Base-by-base conservation (phyloP, 1,139 yeast species). In the Suhomyces bribrorum region DNA sequence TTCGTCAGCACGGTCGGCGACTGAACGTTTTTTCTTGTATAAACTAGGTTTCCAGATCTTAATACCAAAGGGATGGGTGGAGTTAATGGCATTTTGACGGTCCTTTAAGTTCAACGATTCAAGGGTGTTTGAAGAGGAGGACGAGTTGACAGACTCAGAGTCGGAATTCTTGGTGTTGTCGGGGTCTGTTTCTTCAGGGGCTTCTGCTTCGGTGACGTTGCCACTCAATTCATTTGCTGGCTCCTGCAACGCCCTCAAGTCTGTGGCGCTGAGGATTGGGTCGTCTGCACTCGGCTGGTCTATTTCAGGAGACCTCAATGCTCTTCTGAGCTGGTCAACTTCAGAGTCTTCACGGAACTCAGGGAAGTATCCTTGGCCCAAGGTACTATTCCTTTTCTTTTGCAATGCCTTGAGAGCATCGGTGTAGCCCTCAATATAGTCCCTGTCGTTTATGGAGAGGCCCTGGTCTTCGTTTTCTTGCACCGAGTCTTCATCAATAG, bases 1-100 rank as follows among this genome's bases (percentile, higher is more conserved):
- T 46, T 86, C 88, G 43, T 88, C 95, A 1, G 97, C 97, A 41
- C 89, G 82, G 25, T 83, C 73, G 48, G 95, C 95, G 26, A 92
- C 97, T 1, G 97, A 87, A 53, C 99, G 80, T 45, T 79, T 78
- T 61, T 92, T 92, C 58, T 94, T 92, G 63, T 92, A 92, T 43
- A 92, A 73, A 2, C 98, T 96, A 1, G 98, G 98, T 57, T 92
- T 92, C 98, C 98, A 92, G 52, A 92, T 87, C 60, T 96, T 85
- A 37, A 92, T 89, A 73, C 98, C 98, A 57, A 92, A 92, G 0
- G 98, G 98, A 66, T 94, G 98, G 1, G 97, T 89, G 38, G 87
- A 83, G 56, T 92, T 92, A 59, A 92, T 94, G 4, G 98, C 98
- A 49, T 87, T 89, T 62, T 92, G 98, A 48, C 97, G 81, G 51